phyloP scores from a whole-genome alignment of 176 grass and related monocot genomes.

The Musa itinerans region DNA sequence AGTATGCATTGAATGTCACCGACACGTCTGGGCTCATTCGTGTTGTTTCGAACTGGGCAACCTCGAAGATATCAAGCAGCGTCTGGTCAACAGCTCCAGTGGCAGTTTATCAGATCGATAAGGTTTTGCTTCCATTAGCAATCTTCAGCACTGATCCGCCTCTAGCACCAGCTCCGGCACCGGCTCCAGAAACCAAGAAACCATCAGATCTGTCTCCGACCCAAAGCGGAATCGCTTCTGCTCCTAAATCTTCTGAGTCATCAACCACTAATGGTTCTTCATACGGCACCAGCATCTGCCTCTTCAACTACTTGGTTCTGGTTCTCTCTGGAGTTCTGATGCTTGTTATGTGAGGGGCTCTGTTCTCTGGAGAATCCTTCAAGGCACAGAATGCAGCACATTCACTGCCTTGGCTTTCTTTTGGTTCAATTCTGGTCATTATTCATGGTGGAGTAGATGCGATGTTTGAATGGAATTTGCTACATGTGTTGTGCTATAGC shows the following conservation, averaged over 20 bases:
- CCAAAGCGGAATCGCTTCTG: background rate
- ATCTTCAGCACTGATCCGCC: constrained; percentile 38
- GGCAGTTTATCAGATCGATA: constrained; percentile 34
- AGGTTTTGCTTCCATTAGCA: constrained; percentile 27
- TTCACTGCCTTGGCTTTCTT: constrained; percentile 1
- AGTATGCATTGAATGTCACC: constrained; percentile 36
- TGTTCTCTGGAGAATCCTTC: background rate
- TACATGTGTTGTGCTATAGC: background rate
- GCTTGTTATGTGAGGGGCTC: background rate
- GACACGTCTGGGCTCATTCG: constrained; percentile 22
- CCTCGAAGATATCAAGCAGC: constrained; percentile 36
- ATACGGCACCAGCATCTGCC: background rate
- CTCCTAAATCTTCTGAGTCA: background rate
- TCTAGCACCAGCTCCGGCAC: constrained; percentile 16
- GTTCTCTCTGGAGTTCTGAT: background rate
- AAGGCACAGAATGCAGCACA: background rate
- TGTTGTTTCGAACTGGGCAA: constrained; percentile 24
- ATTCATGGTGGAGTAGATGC: background rate
- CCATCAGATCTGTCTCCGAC: background rate
- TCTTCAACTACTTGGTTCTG: background rate
- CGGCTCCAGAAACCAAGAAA: constrained; percentile 8
- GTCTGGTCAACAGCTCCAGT: constrained; percentile 29
- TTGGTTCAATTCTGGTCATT: constrained; percentile 7
- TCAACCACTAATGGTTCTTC: background rate
- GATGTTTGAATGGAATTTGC: constrained; percentile 2